phyloP scores from a whole-genome alignment of 2,329 filamentous ascomycete genomes.

The Sclerotinia trifoliorum region DNA sequence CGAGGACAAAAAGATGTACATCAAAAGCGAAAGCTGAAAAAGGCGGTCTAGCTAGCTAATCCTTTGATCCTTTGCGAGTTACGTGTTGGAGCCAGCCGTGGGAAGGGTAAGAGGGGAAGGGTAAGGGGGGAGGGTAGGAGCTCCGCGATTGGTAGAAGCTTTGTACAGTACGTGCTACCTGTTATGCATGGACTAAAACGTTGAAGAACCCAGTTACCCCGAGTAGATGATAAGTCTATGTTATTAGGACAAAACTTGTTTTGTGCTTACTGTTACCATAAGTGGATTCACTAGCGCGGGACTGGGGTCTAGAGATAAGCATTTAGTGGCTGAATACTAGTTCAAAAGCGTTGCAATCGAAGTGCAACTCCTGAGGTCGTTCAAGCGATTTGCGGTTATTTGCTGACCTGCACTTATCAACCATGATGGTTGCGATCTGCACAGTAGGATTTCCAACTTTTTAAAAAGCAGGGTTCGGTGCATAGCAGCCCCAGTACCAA shows the following conservation, averaged over 20 bases:
- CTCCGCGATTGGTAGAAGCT: neutral
- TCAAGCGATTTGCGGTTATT: neutral
- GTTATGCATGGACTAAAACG: neutral
- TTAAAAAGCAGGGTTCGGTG: neutral
- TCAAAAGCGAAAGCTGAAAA: neutral
- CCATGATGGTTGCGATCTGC: neutral
- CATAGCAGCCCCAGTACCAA: neutral
- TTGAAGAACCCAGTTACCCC: neutral
- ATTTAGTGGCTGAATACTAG: neutral
- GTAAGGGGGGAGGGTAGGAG: no score
- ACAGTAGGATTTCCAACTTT: neutral
- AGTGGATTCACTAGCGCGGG: neutral
- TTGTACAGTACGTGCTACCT: neutral
- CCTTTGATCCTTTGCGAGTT: neutral
- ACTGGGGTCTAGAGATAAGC: slow-evolving; percentile 3
- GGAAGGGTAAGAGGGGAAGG: neutral
- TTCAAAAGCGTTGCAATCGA: neutral
- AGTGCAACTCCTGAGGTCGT: neutral
- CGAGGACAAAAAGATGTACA: neutral
- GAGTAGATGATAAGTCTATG: neutral
- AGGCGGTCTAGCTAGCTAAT: neutral
- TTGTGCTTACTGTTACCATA: neutral
- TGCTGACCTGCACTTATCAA: neutral
- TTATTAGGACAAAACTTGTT: neutral
- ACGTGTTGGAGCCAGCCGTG: neutral